Evolutionary conservation across 768 basidiomycete genomes (phyloP).

Genomic region (Phlebiopsis gigantea): DNA sequence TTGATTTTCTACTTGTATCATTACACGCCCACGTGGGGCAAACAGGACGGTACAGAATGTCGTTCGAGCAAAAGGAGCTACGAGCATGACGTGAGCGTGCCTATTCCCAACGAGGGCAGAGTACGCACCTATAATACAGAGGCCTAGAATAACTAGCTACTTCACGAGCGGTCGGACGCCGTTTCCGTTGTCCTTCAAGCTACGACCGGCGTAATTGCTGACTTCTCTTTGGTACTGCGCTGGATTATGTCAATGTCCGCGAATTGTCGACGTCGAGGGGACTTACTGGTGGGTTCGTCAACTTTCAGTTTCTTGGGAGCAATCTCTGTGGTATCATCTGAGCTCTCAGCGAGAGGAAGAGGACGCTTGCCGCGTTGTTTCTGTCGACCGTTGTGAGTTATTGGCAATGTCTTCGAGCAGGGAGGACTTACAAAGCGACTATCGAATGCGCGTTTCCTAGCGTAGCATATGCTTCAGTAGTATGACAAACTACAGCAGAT

Average conservation of each 20-base stretch:
- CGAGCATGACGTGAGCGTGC: neutral
- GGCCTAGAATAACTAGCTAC: neutral
- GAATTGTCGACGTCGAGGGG: no score
- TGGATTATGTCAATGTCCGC: no score
- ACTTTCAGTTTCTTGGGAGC: constrained; percentile 36
- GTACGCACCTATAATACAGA: neutral
- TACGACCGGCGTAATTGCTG: neutral
- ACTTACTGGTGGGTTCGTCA: no score
- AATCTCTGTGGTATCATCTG: constrained; percentile 30
- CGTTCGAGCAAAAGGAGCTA: neutral
- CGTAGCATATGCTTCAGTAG: neutral
- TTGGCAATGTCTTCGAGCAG: neutral
- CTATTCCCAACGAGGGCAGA: neutral
- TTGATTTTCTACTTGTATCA: neutral
- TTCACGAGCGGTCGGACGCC: neutral
- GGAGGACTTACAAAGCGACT: constrained; percentile 50
- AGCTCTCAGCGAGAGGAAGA: constrained; percentile 33
- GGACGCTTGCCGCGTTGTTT: constrained; percentile 57
- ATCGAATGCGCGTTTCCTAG: constrained; percentile 57
- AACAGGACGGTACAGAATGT: neutral
- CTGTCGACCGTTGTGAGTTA: constrained; percentile 24
- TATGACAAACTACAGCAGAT: neutral
- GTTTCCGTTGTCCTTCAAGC: neutral
- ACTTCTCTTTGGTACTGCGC: neutral
- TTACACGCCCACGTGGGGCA: neutral